Evolutionary conservation across 1,284 basidiomycete genomes (phyloP), one percentile per base, ranked within the genome.

Genomic region (Trichosporon sp.): DNA sequence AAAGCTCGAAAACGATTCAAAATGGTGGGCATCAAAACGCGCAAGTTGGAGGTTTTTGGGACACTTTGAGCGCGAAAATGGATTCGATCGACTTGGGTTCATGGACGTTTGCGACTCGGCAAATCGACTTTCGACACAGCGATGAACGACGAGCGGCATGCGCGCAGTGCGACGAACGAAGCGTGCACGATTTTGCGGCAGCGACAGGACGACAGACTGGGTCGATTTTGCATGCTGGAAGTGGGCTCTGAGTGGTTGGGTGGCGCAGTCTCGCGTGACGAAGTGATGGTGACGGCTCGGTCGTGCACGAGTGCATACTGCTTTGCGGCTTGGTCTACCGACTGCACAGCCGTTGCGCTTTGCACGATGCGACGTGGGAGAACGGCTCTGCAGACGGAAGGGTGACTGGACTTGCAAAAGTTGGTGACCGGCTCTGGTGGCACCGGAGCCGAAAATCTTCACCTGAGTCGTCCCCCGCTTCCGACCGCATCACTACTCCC

Each of bases 361-460:
- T 5, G 16, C 14, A 16, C 27, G 25, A n/a, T 27, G 25, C 49
- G 21, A 27, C 14, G 16, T 25, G 27, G 25, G 31, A 54, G 16
- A 44, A 21, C 25, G 25, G 49, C 27, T 31, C 14, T 31, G 49
- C 49, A n/a, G n/a, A n/a, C n/a, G 14, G 49, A n/a, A 16, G n/a
- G 49, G 49, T 54, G 49, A 54, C 49, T 54, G 25, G 10, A 16
- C 49, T 29, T 29, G 49, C 49, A 54, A 54, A 54, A 54, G 49
- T 54, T n/a, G 49, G 49, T 54, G 27, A 54, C 46, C 60, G 23
- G n/a, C 34, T 23, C 25, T 11, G 33, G 5, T 25, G 9, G 44
- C 60, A 37, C 52, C 52, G 33, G 59, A 56, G 23, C 49, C 58
- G 40, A 36, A 61, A 64, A 66, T 54, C 49, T 54, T 54, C 49